Evolutionary conservation across 1,139 yeast genomes (phyloP).

Genomic region (Candida sp.): DNA sequence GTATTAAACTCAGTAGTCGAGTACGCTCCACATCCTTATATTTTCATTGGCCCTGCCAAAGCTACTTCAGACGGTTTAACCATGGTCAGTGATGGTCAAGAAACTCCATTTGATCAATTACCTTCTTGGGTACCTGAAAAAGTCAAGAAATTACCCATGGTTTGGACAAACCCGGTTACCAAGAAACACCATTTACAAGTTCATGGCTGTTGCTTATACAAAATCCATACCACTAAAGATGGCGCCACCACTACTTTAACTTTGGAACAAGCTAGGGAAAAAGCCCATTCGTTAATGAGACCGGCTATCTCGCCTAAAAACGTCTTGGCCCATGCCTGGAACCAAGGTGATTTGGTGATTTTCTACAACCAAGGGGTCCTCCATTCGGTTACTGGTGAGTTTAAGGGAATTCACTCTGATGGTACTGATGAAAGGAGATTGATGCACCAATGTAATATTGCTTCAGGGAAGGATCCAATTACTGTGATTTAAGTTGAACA

Average conservation of each 20-base stretch:
- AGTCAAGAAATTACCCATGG: constrained; percentile 74
- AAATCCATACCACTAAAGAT: constrained; percentile 56
- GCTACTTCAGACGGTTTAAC: constrained; percentile 86
- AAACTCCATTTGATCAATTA: constrained; percentile 57
- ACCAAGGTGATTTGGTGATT: constrained; percentile 76
- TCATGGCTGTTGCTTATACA: constrained; percentile 81
- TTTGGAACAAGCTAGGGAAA: constrained; percentile 68
- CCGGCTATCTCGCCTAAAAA: constrained; percentile 77
- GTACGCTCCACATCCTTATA: constrained; percentile 91
- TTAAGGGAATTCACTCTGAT: constrained; percentile 41
- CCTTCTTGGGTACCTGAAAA: constrained; percentile 82
- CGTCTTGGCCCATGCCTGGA: constrained; percentile 81
- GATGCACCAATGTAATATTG: constrained; percentile 93
- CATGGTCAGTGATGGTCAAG: constrained; percentile 79
- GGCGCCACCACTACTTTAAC: constrained; percentile 48
- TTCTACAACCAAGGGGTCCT: constrained; percentile 86
- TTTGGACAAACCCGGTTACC: constrained; percentile 92
- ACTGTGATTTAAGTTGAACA: constrained; percentile 8
- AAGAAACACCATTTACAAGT: constrained; percentile 78
- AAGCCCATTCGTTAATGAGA: constrained; percentile 69
- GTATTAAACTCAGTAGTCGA: constrained; percentile 76
- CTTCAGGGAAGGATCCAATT: constrained; percentile 70
- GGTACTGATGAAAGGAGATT: constrained; percentile 71
- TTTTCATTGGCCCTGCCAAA: constrained; percentile 72
- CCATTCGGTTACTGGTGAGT: constrained; percentile 90